Conservation (phyloP, 345 rosid species). For the Raphanus raphanistrum region DNA sequence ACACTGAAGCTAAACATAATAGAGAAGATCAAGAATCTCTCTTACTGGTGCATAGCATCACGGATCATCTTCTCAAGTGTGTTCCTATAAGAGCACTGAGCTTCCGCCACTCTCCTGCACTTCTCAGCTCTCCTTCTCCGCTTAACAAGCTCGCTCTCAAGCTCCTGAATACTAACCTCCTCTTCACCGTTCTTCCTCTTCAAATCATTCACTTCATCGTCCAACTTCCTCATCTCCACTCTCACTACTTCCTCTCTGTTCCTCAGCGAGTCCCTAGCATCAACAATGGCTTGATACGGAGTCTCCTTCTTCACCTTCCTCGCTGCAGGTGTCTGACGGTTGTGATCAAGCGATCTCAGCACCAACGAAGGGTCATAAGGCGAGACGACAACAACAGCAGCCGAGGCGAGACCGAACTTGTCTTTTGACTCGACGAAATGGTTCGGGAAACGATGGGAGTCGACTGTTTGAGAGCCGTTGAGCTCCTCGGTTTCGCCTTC, state of each 20-base stretch:
- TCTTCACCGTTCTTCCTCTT: slow-evolving; percentile 67
- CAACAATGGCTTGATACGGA: slow-evolving; percentile 78
- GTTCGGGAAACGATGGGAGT: slow-evolving; percentile 80
- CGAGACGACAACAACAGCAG: slow-evolving; percentile 65
- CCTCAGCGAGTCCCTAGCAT: slow-evolving; percentile 82
- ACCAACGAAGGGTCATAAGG: slow-evolving; percentile 53
- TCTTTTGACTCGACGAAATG: slow-evolving; percentile 70
- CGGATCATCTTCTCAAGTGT: slow-evolving; percentile 95
- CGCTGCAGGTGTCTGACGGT: slow-evolving; percentile 54
- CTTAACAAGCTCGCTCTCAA: slow-evolving; percentile 70
- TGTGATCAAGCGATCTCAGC: slow-evolving; percentile 60
- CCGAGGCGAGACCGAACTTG: slow-evolving; percentile 75
- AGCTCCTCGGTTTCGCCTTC: slow-evolving; percentile 83
- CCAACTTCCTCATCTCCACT: slow-evolving; percentile 58
- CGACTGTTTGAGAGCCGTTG: slow-evolving; percentile 66
- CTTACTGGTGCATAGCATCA: slow-evolving; percentile 99
- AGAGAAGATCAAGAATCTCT: background rate
- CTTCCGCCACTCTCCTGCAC: slow-evolving; percentile 90
- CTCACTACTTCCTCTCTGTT: slow-evolving; percentile 70
- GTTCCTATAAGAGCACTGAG: slow-evolving; percentile 80
- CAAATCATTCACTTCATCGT: slow-evolving; percentile 61
- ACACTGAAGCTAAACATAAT: slow-evolving; percentile 14
- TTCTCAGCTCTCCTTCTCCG: slow-evolving; percentile 87
- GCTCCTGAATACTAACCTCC: slow-evolving; percentile 63
- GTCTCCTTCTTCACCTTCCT: slow-evolving; percentile 50